These are phyloP conservation scores for Gynochthodes officinalis DNA, from an alignment of 257 asterid species.

Conservation along the genomic window DNA sequence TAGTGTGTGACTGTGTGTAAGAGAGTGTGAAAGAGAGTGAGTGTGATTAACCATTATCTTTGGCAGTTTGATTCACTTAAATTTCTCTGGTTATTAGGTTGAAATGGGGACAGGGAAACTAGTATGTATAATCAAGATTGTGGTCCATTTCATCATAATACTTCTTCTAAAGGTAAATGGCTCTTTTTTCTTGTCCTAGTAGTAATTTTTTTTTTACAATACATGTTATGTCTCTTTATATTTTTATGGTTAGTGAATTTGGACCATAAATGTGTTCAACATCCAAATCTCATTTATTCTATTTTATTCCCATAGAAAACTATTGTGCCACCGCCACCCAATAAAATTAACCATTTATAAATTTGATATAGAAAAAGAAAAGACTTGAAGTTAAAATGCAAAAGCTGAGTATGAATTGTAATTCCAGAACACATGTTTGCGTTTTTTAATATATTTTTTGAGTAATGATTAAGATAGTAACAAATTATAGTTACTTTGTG, in stretches of 20 bases:
- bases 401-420: too few relatives aligned
- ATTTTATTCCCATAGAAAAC: too few relatives aligned
- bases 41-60: constrained; percentile 6
- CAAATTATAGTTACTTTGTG: too few relatives aligned
- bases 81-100: constrained; percentile 42
- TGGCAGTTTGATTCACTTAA: background rate
- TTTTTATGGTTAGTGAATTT: background rate
- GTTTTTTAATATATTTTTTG: too few relatives aligned
- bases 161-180: constrained; percentile 17
- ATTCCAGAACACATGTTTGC: too few relatives aligned
- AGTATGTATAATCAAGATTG: constrained; percentile 24
- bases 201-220: constrained; percentile 7
- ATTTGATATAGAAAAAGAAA: background rate
- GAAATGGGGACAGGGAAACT: constrained; percentile 30
- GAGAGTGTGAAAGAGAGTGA: constrained; percentile 1
- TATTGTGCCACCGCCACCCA: too few relatives aligned
- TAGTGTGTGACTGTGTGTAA: constrained; percentile 6
- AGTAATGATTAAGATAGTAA: too few relatives aligned
- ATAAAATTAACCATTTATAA: too few relatives aligned
- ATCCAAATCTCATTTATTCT: background rate
- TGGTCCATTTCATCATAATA: constrained; percentile 27
- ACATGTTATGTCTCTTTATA: background rate
- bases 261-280: background rate
- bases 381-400: too few relatives aligned
- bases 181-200: background rate